A percentile compares a stretch with the other conserved stretches of the same genome.
Conservation (phyloP, 2,329 filamentous ascomycete genomes). For the Blastomyces emzantsi region DNA sequence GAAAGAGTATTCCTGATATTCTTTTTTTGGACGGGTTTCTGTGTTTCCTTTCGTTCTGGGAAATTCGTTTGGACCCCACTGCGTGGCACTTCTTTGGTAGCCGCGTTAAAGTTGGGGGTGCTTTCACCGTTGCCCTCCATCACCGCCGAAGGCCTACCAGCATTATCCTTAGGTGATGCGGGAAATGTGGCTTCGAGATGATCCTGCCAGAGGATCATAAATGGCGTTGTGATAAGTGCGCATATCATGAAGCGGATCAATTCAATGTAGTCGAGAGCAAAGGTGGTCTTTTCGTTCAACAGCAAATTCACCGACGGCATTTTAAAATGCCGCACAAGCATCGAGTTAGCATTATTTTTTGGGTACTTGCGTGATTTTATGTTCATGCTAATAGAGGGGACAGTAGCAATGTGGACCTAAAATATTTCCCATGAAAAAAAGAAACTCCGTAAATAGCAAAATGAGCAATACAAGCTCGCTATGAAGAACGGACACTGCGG, state of each 20-base stretch:
- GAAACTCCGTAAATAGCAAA: neutral
- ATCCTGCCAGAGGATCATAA: conserved; percentile 52
- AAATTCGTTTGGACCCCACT: neutral
- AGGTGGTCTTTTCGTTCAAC: conserved; percentile 28
- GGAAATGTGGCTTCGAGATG: conserved; percentile 47
- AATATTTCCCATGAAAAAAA: neutral
- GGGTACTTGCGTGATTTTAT: neutral
- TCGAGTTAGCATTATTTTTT: neutral
- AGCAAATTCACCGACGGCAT: neutral
- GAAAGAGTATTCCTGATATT: conserved; percentile 32
- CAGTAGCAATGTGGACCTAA: neutral
- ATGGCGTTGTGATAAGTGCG: conserved; percentile 46
- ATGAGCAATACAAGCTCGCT: neutral
- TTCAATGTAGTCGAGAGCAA: conserved; percentile 41
- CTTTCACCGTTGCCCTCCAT: conserved; percentile 4
- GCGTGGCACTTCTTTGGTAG: neutral
- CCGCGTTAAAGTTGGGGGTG: neutral
- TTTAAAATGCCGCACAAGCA: neutral
- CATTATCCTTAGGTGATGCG: conserved; percentile 28
- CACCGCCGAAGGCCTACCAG: conserved; percentile 14
- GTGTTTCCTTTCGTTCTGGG: conserved; percentile 11
- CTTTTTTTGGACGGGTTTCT: conserved; percentile 17
- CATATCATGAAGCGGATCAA: conserved; percentile 48
- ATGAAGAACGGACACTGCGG: neutral
- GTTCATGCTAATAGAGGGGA: neutral